Conservation (phyloP, 1,284 basidiomycete species). For the Leccinum pallidistipes region DNA sequence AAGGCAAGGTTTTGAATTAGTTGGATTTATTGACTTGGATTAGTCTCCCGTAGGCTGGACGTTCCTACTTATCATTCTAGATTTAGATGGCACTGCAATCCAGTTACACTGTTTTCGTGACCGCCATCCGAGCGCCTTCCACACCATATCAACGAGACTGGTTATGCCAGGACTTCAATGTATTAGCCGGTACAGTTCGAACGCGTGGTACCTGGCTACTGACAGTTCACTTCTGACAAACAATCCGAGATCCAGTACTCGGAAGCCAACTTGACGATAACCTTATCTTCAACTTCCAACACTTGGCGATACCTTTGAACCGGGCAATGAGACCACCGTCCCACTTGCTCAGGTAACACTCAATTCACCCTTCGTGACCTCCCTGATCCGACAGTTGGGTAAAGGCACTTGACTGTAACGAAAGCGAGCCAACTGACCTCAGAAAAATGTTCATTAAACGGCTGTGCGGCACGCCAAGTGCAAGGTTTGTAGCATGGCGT, state of each 20-base stretch:
- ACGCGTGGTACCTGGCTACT: neutral
- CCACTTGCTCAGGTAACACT: neutral
- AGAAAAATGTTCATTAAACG: neutral
- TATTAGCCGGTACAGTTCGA: neutral
- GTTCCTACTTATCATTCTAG: too few species aligned
- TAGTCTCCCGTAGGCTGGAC: too few species aligned
- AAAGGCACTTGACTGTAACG: neutral
- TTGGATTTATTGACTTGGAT: neutral
- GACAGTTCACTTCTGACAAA: neutral
- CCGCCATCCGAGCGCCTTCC: neutral
- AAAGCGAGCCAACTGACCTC: neutral
- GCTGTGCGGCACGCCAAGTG: neutral
- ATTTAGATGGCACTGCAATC: neutral
- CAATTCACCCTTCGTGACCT: neutral
- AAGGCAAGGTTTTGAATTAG: slow-evolving; percentile 15
- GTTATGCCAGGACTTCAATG: neutral
- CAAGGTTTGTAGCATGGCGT: neutral
- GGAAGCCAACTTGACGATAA: neutral
- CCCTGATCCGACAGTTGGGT: neutral
- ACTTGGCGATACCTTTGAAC: neutral
- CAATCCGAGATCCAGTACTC: neutral
- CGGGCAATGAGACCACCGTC: neutral
- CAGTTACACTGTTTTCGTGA: neutral
- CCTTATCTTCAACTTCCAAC: neutral
- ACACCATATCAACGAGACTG: neutral